Conservation (phyloP, 1,139 yeast species). For the Geotrichum candidum region DNA sequence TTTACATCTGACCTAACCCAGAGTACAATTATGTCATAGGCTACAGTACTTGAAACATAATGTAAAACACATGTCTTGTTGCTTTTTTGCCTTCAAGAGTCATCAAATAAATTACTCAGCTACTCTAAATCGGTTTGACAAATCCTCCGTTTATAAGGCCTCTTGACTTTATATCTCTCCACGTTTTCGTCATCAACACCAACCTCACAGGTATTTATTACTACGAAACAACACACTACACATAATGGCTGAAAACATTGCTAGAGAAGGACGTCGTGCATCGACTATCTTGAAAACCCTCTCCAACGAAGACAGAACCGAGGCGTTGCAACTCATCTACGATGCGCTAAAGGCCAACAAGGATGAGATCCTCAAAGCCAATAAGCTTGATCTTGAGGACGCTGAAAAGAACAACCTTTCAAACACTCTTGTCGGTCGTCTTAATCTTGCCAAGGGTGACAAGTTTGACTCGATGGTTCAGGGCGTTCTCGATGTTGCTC, state of each 20-base stretch:
- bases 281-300: slow-evolving; percentile 76
- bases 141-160: background rate
- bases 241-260: slow-evolving; percentile 61
- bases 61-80: too few species aligned
- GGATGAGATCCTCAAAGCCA: slow-evolving; percentile 61
- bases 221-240: background rate
- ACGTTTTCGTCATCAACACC: background rate
- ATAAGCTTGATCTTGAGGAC: slow-evolving; percentile 62
- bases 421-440: slow-evolving; percentile 67
- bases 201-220: background rate
- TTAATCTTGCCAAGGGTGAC: slow-evolving; percentile 74
- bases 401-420: slow-evolving; percentile 59
- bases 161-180: background rate
- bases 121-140: background rate
- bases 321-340: slow-evolving; percentile 65
- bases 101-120: background rate
- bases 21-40: too few species aligned
- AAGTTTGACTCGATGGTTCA: slow-evolving; percentile 91
- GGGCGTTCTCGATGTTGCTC: slow-evolving; percentile 88
- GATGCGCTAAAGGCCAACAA: slow-evolving; percentile 57
- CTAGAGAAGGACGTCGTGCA: slow-evolving; percentile 70
- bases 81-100: background rate
- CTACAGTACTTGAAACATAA: too few species aligned
- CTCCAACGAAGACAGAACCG: slow-evolving; percentile 63
- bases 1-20: too few species aligned